Base-by-base conservation (phyloP, 371 early-diverging fungal species). In the Lichtheimia ramosa region DNA sequence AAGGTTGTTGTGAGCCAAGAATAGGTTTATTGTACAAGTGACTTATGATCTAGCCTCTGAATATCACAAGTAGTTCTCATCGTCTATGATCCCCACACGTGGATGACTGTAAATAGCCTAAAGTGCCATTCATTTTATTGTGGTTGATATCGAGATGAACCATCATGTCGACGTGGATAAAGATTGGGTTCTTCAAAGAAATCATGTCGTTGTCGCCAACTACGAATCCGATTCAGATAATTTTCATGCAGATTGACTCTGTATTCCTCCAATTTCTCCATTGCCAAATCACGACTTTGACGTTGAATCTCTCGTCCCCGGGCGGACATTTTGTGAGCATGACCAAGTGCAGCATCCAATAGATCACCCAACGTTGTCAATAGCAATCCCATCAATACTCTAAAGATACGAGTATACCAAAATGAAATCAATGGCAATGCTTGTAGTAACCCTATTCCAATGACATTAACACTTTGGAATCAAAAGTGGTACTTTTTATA, bases 361-460 rank as follows among this genome's bases (percentile, higher is more conserved):
- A 86, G 65, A 49, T 83, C 84, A 14, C 87, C 87, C 4, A 83
- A 79, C 2, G 81, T 66, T 16, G 81, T 78, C 40, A 86, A 34
- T 2, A 86, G 52, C 48, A 79, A 60, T 8, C 85, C 87, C 62
- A 85, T 63, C n/a, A 76, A 61, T n/a, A 81, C 72, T 58, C 87
- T 76, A 1, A 83, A 73, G 25, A 86, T 77, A 61, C 83, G 74
- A 46, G 84, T 82, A 63, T 86, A 86, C 85, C 87, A 86, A 75
- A 82, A 86, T 3, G 81, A 83, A 24, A 86, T 63, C 14, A 85
- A 64, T 25, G 87, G 87, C 61, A 84, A 73, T 41, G 83, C 80
- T 60, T 83, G 81, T 20, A 85, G 74, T 24, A 86, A 51, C 27
- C 85, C 78, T 77, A 54, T 20, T 18, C 54, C 14, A 43, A 43